These are phyloP conservation scores for Ophiostoma himal-ulmi DNA, from an alignment of 2,329 filamentous ascomycete species.

Conservation along the genomic window DNA sequence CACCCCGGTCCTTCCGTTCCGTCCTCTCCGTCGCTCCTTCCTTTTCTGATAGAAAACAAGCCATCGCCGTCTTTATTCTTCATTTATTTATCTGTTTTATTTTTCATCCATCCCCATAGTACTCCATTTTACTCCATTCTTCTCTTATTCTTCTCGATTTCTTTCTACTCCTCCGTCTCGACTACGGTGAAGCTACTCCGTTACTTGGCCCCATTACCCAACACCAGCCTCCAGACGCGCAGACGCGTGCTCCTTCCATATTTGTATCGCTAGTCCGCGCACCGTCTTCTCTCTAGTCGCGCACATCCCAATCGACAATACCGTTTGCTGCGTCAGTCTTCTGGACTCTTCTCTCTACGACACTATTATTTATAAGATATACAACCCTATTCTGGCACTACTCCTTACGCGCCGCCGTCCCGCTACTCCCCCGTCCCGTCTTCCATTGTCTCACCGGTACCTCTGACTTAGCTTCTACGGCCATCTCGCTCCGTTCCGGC, in stretches of 20 bases:
- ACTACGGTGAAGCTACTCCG: slow-evolving; percentile 1
- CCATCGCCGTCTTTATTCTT: neutral
- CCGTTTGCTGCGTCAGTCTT: neutral
- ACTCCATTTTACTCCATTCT: neutral
- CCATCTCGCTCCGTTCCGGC: neutral
- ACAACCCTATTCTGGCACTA: neutral
- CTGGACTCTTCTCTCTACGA: too few relatives aligned
- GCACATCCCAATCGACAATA: neutral
- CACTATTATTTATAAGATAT: neutral
- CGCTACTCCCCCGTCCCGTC: neutral
- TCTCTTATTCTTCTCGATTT: neutral
- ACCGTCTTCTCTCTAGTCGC: slow-evolving; percentile 1
- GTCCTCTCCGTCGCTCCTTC: slow-evolving; percentile 16
- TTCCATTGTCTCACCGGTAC: slow-evolving; percentile 9
- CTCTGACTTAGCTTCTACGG: neutral
- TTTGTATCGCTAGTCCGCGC: neutral
- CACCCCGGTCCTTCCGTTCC: slow-evolving; percentile 21
- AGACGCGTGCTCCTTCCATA: slow-evolving; percentile 5
- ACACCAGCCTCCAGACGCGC: slow-evolving; percentile 5
- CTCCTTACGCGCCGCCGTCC: slow-evolving; percentile 3
- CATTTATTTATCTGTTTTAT: neutral
- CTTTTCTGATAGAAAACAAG: neutral
- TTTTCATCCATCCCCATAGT: neutral
- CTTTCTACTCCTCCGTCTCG: neutral
- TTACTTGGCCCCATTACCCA: neutral